Base-by-base conservation (phyloP, 208 protist genomes). In the Naegleria gruberi region DNA sequence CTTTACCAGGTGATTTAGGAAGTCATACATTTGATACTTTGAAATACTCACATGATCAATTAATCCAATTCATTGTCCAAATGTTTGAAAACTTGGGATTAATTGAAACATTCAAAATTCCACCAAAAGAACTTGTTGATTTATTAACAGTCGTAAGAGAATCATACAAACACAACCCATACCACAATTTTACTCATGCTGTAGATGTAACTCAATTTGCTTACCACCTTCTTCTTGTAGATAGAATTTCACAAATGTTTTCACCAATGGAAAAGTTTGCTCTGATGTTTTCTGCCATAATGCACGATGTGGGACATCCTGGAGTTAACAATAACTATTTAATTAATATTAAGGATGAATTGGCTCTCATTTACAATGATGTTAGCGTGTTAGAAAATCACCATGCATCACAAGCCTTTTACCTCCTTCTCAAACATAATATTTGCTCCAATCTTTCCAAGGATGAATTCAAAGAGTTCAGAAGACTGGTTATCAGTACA, bases 281-380 rank as follows among this genome's bases (percentile, higher is more conserved):
- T 0, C 26, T 95, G 5, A 23, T 96, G 0, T 88, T 94, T 30
- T 84, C 94, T 5, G 92, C 93, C 17, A 12, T 95, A 30, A 92
- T 92, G 89, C 95, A 97, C 87, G 95, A 97, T 91, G 41, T 95
- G 26, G 92, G 94, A 15, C 95, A 97, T 82, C 92, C 93, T 30
- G 95, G 95, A 26, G 55, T 96, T 1, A 95, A 95, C 91, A 96
- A 96, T 89, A 90, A 83, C 40, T 97, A 95, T 83, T 90, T 94
- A 37, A 77, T 95, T 23, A 94, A 95, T 44, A 91, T 91, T 0
- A 23, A 90, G 26, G 90, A 93, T 7, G 44, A 55, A 44, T 81
- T 96, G 23, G 94, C 94, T 40, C 12, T 96, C 8, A 0, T 92
- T 10, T 92, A 57, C 8, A 91, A 89, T 23, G 90, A 87, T 55